Conservation (phyloP, 441 rosid species). For the Populus hybrid region DNA sequence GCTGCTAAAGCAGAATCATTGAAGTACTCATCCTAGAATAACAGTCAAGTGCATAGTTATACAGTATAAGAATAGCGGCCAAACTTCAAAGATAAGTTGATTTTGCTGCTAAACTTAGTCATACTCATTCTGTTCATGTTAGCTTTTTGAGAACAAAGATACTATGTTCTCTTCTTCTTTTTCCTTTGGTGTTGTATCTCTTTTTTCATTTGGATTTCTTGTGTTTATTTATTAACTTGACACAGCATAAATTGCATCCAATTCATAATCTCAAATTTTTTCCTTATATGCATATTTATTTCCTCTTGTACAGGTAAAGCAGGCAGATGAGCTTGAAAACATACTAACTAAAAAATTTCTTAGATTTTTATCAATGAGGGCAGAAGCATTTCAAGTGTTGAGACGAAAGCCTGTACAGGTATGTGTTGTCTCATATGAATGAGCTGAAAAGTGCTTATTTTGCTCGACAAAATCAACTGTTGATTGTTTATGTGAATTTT, state of each 20-base stretch:
- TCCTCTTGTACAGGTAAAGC: constrained; percentile 61
- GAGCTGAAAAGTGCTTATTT: constrained; percentile 13
- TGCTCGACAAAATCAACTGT: constrained; percentile 16
- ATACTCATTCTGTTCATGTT: background rate
- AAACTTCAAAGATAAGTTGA: background rate
- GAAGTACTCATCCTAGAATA: background rate
- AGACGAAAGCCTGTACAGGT: constrained; percentile 97
- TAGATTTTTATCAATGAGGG: constrained; percentile 95
- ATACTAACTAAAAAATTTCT: constrained; percentile 85
- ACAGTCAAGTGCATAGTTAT: background rate
- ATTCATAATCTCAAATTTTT: constrained; percentile 1
- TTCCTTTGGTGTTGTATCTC: background rate
- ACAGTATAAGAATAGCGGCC: background rate
- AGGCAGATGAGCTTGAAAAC: constrained; percentile 96
- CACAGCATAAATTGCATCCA: background rate
- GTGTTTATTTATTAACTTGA: background rate
- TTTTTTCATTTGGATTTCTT: background rate
- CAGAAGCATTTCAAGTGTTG: constrained; percentile 96
- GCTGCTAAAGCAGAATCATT: background rate
- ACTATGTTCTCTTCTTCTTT: background rate
- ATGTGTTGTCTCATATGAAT: constrained; percentile 12
- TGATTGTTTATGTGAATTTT: constrained; percentile 15
- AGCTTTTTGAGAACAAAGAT: background rate
- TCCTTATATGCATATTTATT: constrained; percentile 1
- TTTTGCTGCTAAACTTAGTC: background rate